These are phyloP conservation scores for Tetrahymena borealis DNA, from an alignment of 73 alveolate genomes.

Conservation along the genomic window DNA sequence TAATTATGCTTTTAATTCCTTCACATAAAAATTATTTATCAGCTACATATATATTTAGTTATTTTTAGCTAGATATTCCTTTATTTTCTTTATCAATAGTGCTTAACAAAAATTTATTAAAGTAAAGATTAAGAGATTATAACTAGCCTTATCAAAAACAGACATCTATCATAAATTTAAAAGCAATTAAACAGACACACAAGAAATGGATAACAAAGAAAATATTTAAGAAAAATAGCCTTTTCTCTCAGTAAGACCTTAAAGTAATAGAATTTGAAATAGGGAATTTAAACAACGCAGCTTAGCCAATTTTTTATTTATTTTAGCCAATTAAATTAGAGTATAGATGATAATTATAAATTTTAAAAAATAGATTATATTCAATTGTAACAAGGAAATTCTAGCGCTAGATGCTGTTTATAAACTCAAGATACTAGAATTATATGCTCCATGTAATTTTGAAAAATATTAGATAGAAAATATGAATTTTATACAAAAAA, in stretches of 20 bases:
- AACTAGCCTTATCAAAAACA: not conserved
- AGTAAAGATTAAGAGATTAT: too few relatives aligned
- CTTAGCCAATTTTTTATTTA: too few relatives aligned
- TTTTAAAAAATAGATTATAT: not conserved
- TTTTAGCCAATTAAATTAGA: too few relatives aligned
- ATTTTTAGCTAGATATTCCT: too few relatives aligned
- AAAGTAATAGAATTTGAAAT: not conserved
- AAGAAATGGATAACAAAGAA: not conserved
- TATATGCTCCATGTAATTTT: not conserved
- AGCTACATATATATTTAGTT: too few relatives aligned
- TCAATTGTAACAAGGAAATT: not conserved
- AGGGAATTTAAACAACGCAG: too few relatives aligned
- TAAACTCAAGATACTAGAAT: not conserved
- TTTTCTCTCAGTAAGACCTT: not conserved
- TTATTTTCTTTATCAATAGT: too few relatives aligned
- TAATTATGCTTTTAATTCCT: too few relatives aligned
- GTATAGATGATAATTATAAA: not conserved
- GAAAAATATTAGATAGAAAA: not conserved
- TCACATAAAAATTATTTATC: too few relatives aligned
- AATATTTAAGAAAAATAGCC: not conserved
- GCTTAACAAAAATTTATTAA: too few relatives aligned
- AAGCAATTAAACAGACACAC: not conserved
- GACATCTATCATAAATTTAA: not conserved
- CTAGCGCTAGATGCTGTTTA: not conserved
- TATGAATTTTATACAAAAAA: not conserved